Percentiles rank a stretch among this genome's conserved stretches.
phyloP scores from a whole-genome alignment of 306 rosid species.

The Alnus glutinosa region DNA sequence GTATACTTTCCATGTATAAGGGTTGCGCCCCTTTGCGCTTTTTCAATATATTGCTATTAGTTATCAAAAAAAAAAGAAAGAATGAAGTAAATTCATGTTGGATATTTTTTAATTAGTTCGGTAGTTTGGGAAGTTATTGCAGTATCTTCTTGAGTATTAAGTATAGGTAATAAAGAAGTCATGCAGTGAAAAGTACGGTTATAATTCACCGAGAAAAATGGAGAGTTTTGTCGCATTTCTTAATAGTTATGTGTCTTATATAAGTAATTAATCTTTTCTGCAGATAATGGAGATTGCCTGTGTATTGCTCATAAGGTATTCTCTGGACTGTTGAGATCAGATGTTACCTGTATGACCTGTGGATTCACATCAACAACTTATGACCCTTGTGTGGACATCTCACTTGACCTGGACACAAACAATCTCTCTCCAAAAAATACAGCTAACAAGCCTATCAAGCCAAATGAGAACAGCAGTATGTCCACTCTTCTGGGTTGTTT shows the following conservation, averaged over 20 bases:
- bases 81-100: neutral
- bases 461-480: slow-evolving; percentile 37
- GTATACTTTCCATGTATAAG: too few species aligned
- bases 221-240: slow-evolving; percentile 9
- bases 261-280: slow-evolving; percentile 25
- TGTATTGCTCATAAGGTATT: slow-evolving; percentile 85
- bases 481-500: slow-evolving; percentile 77
- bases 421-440: slow-evolving; percentile 31
- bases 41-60: too few species aligned
- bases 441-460: slow-evolving; percentile 52
- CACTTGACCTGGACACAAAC: slow-evolving; percentile 61
- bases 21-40: too few species aligned
- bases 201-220: slow-evolving; percentile 5
- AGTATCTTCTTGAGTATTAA: slow-evolving; percentile 1
- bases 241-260: slow-evolving; percentile 21
- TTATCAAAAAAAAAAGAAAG: too few species aligned
- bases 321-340: slow-evolving; percentile 83
- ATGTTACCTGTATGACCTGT: slow-evolving; percentile 88
- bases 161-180: neutral
- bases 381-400: slow-evolving; percentile 87
- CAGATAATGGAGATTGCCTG: slow-evolving; percentile 72
- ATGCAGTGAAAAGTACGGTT: neutral
- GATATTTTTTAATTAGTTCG: neutral
- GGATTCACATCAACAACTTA: slow-evolving; percentile 88
- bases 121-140: neutral